Percentiles rank a stretch among this genome's conserved stretches.
Conservation (phyloP, 306 rosid species). For the Trifolium repens region DNA sequence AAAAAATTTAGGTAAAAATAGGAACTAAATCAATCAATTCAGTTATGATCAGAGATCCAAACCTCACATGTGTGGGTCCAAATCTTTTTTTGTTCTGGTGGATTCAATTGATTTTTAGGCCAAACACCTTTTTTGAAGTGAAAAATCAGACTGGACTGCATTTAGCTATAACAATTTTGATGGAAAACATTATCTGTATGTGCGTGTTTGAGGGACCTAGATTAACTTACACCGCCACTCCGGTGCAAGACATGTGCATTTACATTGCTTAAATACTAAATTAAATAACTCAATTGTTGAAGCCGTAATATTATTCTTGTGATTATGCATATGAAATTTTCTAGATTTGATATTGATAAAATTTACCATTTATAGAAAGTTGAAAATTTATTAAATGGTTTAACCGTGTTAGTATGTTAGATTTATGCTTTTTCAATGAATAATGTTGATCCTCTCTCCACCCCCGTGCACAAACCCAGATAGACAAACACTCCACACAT, state of each 20-base stretch:
- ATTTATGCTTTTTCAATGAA: too few species aligned
- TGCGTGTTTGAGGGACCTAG: not conserved
- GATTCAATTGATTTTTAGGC: not conserved
- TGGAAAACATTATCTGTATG: not conserved
- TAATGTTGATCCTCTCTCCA: not conserved
- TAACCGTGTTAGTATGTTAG: not conserved
- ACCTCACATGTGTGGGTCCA: not conserved
- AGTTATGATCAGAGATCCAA: constrained; percentile 11
- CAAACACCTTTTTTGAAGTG: not conserved
- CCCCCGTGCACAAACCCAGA: not conserved
- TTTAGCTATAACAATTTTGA: not conserved
- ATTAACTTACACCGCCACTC: not conserved
- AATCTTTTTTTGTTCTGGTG: not conserved
- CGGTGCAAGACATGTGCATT: not conserved
- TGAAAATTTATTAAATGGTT: not conserved
- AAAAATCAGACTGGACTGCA: not conserved
- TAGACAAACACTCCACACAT: not conserved
- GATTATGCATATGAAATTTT: constrained; percentile 12
- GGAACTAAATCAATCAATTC: not conserved
- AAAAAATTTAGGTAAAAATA: not conserved
- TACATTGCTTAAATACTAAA: not conserved
- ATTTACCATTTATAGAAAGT: not conserved
- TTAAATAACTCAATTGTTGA: not conserved
- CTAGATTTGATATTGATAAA: not conserved
- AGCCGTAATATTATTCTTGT: not conserved